These are phyloP conservation scores for bread wheat (Triticum aestivum) DNA, from an alignment of 176 grass and related monocot genomes.

Conservation along the genomic window IWGSC_CS_RefSeq_v2.1 NC_057814.1:68230773-68231272, in stretches of 20 bases:
- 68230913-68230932: no score
- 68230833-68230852: neutral
- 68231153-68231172: neutral
- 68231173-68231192: neutral
- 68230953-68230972: neutral
- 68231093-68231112: neutral
- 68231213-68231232: neutral
- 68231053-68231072: neutral
- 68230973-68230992: neutral
- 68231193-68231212: neutral
- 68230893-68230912: neutral
- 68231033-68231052: neutral
- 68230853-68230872: neutral
- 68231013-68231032: neutral
- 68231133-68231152: neutral
- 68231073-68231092: neutral
- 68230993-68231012: no score
- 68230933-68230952: neutral
- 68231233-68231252: neutral
- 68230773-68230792: neutral
- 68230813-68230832: neutral
- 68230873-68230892: neutral
- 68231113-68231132: neutral
- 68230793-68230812: neutral
- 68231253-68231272: neutral